Conservation (phyloP, 768 basidiomycete species). For the Agaricus bisporus region DNA sequence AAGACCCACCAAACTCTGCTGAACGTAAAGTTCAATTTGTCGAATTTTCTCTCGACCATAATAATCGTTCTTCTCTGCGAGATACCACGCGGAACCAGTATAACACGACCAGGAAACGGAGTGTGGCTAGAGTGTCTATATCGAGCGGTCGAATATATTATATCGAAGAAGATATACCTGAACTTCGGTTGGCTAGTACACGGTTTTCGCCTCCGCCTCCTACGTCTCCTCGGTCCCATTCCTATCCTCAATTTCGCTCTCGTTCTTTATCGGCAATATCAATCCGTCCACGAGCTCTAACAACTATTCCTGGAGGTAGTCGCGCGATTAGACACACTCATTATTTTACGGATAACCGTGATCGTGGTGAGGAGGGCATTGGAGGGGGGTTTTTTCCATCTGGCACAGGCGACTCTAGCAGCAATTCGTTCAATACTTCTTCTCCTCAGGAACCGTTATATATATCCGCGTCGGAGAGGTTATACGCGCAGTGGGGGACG, state of each 20-base stretch:
- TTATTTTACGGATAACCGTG: not conserved
- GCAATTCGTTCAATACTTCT: not conserved
- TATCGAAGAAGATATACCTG: not conserved
- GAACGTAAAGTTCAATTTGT: conserved; percentile 5
- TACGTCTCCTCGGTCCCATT: not conserved
- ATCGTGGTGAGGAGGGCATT: not conserved
- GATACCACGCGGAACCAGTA: not conserved
- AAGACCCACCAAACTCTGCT: not conserved
- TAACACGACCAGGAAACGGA: not conserved
- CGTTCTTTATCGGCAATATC: not conserved
- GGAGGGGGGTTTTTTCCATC: not conserved
- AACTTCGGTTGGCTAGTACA: not conserved
- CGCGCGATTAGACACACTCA: not conserved
- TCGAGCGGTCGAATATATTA: conserved; percentile 7
- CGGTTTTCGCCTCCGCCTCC: conserved; percentile 7
- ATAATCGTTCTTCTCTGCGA: not conserved
- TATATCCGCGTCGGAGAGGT: not conserved
- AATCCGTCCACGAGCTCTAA: not conserved
- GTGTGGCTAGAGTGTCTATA: conserved; percentile 2
- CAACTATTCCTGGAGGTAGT: not conserved
- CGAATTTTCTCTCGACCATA: not conserved
- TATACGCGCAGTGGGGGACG: conserved; percentile 3
- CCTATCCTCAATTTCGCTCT: not conserved
- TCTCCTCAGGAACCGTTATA: not conserved
- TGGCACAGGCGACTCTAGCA: not conserved